These are phyloP conservation scores for Vitis riparia DNA, from an alignment of 164 flowering plant species.

Conservation along the genomic window DNA sequence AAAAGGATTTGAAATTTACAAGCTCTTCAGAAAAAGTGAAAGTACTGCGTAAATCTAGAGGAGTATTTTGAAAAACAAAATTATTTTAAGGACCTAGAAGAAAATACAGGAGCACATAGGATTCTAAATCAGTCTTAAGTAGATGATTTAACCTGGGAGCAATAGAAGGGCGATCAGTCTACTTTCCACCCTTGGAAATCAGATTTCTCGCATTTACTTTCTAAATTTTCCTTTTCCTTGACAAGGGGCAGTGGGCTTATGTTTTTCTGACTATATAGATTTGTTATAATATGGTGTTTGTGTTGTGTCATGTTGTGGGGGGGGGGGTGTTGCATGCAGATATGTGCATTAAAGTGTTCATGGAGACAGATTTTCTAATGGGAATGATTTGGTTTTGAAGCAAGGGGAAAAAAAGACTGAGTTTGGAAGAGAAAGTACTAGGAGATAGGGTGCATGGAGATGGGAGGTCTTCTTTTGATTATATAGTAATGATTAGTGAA, in stretches of 20 bases:
- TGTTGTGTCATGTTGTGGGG: neutral
- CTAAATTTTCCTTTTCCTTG: neutral
- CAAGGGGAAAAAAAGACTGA: slow-evolving; percentile 11
- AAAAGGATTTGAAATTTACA: too few species aligned
- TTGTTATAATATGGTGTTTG: too few species aligned
- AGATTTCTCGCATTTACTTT: neutral
- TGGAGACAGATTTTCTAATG: slow-evolving; percentile 70
- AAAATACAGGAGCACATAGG: neutral
- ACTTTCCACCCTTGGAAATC: neutral
- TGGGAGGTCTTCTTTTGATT: slow-evolving; percentile 32
- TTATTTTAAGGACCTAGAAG: too few species aligned
- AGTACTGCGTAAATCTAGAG: neutral
- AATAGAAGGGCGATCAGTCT: neutral
- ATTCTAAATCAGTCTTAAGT: neutral
- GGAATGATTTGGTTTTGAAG: slow-evolving; percentile 53
- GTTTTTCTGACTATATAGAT: too few species aligned
- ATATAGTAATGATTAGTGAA: slow-evolving; percentile 47
- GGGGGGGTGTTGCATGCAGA: slow-evolving; percentile 38
- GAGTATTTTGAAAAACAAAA: too few species aligned
- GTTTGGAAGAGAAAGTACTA: slow-evolving; percentile 31
- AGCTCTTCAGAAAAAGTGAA: too few species aligned
- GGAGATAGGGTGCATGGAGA: slow-evolving; percentile 12
- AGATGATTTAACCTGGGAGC: neutral
- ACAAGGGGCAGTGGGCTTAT: too few species aligned
- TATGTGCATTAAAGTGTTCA: slow-evolving; percentile 34